phyloP scores from a whole-genome alignment of 306 rosid genomes.

The Delonix regia region DNA sequence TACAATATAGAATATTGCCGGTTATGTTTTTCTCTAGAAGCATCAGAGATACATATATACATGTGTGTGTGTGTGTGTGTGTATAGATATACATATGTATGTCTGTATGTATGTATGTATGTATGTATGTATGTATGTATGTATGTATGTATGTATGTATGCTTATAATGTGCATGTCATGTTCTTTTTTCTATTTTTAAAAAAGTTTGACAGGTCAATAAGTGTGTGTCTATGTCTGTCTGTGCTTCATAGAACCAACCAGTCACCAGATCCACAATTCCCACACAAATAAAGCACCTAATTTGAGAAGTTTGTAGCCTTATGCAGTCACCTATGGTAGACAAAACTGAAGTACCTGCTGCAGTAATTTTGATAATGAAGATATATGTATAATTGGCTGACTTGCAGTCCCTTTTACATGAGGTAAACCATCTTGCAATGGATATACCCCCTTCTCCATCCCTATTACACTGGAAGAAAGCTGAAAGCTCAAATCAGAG shows the following conservation, averaged over 20 bases:
- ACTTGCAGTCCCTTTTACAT: background rate
- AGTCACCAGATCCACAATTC: constrained; percentile 1
- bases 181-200: background rate
- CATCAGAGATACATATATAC: no score
- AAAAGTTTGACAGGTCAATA: background rate
- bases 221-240: background rate
- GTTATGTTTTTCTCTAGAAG: background rate
- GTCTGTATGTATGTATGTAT: no score
- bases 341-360: background rate
- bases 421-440: constrained; percentile 17
- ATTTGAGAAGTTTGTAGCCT: background rate
- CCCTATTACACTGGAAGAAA: background rate
- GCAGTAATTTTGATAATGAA: constrained; percentile 1
- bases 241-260: constrained; percentile 7
- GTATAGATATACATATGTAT: no score
- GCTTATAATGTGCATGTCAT: background rate
- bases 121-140: no score
- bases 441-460: background rate
- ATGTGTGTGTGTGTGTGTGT: no score
- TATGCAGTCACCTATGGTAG: background rate
- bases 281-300: background rate
- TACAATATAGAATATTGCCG: background rate
- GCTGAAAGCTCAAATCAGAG: constrained; percentile 23
- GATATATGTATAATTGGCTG: constrained; percentile 17
- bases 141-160: no score